phyloP scores from a whole-genome alignment of 2,329 filamentous ascomycete species.

The Rhinocladiella similis region DNA sequence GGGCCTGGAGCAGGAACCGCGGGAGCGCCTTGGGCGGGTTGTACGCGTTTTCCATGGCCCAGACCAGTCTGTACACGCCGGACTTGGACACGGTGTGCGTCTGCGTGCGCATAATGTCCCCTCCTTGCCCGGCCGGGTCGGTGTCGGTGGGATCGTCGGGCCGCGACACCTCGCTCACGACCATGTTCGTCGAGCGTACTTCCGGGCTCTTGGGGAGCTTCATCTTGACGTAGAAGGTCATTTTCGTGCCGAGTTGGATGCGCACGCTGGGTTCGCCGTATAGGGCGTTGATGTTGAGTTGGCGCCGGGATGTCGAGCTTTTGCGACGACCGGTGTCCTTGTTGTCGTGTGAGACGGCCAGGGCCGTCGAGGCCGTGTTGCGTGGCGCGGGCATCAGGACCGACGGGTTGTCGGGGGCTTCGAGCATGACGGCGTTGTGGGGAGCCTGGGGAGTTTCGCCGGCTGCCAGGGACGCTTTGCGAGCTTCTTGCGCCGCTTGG shows the following conservation, averaged over 20 bases:
- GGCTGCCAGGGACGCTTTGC: constrained; percentile 19
- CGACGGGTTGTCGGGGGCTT: constrained; percentile 16
- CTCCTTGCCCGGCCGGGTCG: not conserved
- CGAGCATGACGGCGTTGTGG: constrained; percentile 17
- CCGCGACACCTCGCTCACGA: constrained; percentile 27
- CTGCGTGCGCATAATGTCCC: constrained; percentile 30
- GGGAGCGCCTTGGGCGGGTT: constrained; percentile 35
- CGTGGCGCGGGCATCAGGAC: constrained; percentile 20
- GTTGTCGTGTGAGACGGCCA: constrained; percentile 14
- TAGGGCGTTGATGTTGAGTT: constrained; percentile 25
- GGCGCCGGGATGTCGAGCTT: constrained; percentile 7
- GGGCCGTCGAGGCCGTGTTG: constrained; percentile 17
- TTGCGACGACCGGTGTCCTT: constrained; percentile 8
- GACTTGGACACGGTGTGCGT: constrained; percentile 22
- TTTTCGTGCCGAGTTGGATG: constrained; percentile 42
- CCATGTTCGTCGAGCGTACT: constrained; percentile 19
- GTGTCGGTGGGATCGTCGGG: constrained; percentile 28
- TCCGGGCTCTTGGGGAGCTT: constrained; percentile 32
- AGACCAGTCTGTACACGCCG: constrained; percentile 34
- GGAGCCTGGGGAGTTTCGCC: constrained; percentile 10
- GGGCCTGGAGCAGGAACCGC: constrained; percentile 41
- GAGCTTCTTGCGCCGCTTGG: constrained; percentile 22
- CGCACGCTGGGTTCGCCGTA: constrained; percentile 30
- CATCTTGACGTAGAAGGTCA: constrained; percentile 48
- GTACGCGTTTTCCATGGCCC: constrained; percentile 34